A percentile compares a stretch with the other conserved stretches of the same genome.
Evolutionary conservation across 805 yeast species (phyloP).

Genomic region (Yarrowia hollandica): DNA sequence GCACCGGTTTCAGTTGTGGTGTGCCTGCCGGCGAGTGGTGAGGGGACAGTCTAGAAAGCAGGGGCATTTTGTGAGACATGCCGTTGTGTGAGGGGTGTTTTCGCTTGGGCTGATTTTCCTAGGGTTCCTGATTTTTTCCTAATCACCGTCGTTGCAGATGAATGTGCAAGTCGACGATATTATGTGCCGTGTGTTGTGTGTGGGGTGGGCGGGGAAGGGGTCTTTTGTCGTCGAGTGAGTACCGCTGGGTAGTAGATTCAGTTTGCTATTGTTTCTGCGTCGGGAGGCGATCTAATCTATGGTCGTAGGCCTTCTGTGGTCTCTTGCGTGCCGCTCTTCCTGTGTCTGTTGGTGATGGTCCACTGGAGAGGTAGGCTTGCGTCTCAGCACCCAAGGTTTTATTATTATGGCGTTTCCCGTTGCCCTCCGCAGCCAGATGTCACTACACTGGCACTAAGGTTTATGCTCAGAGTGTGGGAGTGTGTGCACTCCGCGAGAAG

Average conservation of each 20-base stretch:
- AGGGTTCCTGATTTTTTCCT: too few relatives aligned
- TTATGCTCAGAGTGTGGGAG: not conserved
- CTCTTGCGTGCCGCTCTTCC: too few relatives aligned
- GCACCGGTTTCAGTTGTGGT: slow-evolving; percentile 13
- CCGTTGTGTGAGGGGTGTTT: not conserved
- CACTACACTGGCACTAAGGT: not conserved
- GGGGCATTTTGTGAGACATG: slow-evolving; percentile 21
- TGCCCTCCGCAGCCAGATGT: slow-evolving; percentile 8
- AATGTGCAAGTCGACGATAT: slow-evolving; percentile 3
- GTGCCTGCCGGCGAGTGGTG: slow-evolving; percentile 23
- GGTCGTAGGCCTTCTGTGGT: too few relatives aligned
- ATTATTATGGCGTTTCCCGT: slow-evolving; percentile 10
- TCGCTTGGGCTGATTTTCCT: too few relatives aligned
- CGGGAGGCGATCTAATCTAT: too few relatives aligned
- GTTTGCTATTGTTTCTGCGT: not conserved
- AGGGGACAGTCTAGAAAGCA: slow-evolving; percentile 22
- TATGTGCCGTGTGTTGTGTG: not conserved
- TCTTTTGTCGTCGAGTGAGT: not conserved
- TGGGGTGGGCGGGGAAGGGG: not conserved
- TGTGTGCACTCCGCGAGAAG: not conserved
- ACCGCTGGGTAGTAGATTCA: too few relatives aligned
- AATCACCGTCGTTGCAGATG: too few relatives aligned
- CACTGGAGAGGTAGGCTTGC: not conserved
- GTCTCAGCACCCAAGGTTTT: not conserved
- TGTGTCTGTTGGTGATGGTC: too few relatives aligned